phyloP scores from a whole-genome alignment of 768 basidiomycete species.

The Tylopilus cervinicoccineus region DNA sequence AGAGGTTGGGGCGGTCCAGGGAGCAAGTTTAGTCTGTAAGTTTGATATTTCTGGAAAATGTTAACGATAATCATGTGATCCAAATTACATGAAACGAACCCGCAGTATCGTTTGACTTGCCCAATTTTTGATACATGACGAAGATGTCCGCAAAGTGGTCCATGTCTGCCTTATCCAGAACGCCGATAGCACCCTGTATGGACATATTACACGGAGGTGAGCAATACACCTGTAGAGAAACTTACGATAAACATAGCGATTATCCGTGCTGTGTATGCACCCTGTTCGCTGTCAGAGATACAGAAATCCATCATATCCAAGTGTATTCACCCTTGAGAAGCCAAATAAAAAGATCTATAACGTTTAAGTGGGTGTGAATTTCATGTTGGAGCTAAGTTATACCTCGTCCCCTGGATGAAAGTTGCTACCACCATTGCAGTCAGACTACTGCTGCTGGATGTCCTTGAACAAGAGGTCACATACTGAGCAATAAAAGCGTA shows the following conservation, averaged over 20 bases:
- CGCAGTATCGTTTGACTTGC: conserved; percentile 44
- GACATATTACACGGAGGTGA: background rate
- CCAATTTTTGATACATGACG: conserved; percentile 55
- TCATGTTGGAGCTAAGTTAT: background rate
- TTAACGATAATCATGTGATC: background rate
- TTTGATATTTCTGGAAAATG: conserved; percentile 30
- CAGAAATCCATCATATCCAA: background rate
- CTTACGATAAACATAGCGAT: conserved; percentile 52
- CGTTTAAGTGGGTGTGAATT: conserved; percentile 6
- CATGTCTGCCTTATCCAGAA: conserved; percentile 68
- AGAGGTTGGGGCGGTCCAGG: conserved; percentile 53
- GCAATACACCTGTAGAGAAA: background rate
- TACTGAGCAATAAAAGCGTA: conserved; percentile 78
- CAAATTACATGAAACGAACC: conserved; percentile 32
- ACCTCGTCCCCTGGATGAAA: conserved; percentile 75
- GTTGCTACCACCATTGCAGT: conserved; percentile 42
- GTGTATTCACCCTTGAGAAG: conserved; percentile 56
- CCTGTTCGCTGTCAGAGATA: conserved; percentile 36
- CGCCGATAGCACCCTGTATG: conserved; percentile 60
- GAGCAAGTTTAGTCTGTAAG: conserved; percentile 44
- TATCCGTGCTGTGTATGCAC: conserved; percentile 75
- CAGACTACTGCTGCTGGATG: background rate
- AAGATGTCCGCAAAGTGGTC: conserved; percentile 67
- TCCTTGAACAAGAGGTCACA: conserved; percentile 24
- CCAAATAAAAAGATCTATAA: conserved; percentile 71